Evolutionary conservation across 23 red algal genomes (phyloP).

Genomic region (Porphyridium purpureum): DNA sequence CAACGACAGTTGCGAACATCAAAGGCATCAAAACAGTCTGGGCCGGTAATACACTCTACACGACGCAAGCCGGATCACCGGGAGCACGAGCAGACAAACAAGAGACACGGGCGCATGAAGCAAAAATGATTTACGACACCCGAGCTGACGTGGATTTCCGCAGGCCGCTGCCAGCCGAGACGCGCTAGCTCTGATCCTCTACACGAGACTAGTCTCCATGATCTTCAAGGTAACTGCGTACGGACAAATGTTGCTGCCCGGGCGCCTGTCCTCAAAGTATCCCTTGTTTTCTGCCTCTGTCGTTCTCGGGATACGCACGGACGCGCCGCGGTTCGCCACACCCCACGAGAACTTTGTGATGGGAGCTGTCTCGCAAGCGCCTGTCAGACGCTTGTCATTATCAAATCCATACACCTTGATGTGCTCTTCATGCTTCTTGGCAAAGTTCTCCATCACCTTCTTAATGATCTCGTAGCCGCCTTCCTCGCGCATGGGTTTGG

Average conservation of each 20-base stretch:
- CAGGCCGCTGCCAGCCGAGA: too few species aligned
- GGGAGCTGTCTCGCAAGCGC: constrained; percentile 78
- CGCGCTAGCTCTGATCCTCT: too few species aligned
- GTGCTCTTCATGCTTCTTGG: constrained; percentile 71
- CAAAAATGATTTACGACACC: too few species aligned
- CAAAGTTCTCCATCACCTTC: constrained; percentile 65
- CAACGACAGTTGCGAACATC: too few species aligned
- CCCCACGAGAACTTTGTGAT: constrained; percentile 83
- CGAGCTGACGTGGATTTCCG: too few species aligned
- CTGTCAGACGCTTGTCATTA: constrained; percentile 80
- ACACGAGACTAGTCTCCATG: constrained; percentile 57
- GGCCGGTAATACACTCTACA: too few species aligned
- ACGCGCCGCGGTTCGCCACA: constrained; percentile 74
- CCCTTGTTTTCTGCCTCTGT: constrained; percentile 59
- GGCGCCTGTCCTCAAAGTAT: constrained; percentile 98
- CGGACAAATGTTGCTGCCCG: constrained; percentile 74
- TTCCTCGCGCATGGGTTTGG: constrained; percentile 67
- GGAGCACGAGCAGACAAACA: too few species aligned
- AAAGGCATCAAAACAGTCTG: too few species aligned
- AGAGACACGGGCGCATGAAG: too few species aligned
- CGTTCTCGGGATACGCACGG: constrained; percentile 51
- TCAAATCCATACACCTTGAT: constrained; percentile 76
- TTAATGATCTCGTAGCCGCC: constrained; percentile 70
- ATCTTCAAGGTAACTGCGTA: constrained; percentile 89
- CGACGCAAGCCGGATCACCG: too few species aligned